Evolutionary conservation across 208 protist species (phyloP).

Genomic region (Trypanosoma boissoni): DNA sequence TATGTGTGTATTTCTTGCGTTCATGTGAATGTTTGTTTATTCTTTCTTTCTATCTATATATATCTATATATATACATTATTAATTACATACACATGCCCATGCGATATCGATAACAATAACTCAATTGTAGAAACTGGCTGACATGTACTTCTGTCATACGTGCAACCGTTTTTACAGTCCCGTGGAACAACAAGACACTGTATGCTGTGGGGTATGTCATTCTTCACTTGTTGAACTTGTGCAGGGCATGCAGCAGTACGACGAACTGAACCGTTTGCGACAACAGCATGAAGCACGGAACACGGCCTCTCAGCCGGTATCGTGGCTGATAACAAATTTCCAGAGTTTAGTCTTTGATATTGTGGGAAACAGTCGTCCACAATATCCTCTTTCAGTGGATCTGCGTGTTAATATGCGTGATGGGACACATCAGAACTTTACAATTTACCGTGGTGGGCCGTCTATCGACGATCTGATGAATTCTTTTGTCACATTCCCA

Average conservation of each 20-base stretch:
- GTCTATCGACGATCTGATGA: conserved; percentile 18
- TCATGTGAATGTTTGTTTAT: not conserved
- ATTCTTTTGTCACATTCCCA: conserved; percentile 12
- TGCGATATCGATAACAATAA: too few relatives aligned
- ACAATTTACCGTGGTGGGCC: not conserved
- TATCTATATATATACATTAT: conserved; percentile 14
- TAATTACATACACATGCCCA: too few relatives aligned
- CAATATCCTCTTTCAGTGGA: too few relatives aligned
- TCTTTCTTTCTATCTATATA: not conserved
- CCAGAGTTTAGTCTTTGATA: too few relatives aligned
- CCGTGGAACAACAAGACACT: not conserved
- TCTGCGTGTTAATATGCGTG: not conserved
- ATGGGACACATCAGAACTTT: not conserved
- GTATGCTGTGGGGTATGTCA: conserved; percentile 9
- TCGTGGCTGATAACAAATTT: too few relatives aligned
- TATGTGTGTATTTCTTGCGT: conserved; percentile 4
- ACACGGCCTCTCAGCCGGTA: too few relatives aligned
- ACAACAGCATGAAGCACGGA: conserved; percentile 4
- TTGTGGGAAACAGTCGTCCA: too few relatives aligned
- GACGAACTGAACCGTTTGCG: conserved; percentile 10
- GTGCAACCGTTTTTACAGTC: conserved; percentile 11
- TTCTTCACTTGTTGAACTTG: conserved; percentile 20
- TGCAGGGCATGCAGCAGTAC: conserved; percentile 4
- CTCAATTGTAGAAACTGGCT: not conserved
- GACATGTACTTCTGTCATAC: conserved; percentile 24